Evolutionary conservation across 148 eudicot genomes (phyloP).

Genomic region (Nepenthes gracilis): DNA sequence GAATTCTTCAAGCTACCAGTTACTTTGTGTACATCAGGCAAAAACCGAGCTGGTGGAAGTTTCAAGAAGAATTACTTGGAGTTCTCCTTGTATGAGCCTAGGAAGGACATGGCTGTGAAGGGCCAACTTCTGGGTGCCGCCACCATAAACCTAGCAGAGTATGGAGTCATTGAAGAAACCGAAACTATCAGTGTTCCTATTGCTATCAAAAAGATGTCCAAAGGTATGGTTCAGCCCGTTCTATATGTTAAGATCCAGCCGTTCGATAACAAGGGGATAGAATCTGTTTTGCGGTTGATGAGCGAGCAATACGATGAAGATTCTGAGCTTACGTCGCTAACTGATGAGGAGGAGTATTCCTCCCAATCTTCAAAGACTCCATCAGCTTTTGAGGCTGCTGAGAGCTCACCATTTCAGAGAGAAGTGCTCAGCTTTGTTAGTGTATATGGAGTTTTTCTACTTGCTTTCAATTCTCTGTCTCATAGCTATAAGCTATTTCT

Average conservation of each 20-base stretch:
- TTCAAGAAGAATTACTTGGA: constrained; percentile 73
- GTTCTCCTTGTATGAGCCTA: constrained; percentile 63
- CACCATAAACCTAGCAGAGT: constrained; percentile 56
- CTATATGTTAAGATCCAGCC: constrained; percentile 52
- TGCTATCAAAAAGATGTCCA: constrained; percentile 47
- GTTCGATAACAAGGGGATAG: constrained; percentile 59
- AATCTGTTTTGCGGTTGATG: constrained; percentile 34
- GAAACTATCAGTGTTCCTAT: constrained; percentile 32
- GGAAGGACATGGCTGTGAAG: constrained; percentile 55
- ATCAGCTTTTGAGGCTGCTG: constrained; percentile 26
- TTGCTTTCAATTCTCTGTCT: not conserved
- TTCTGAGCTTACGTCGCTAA: constrained; percentile 45
- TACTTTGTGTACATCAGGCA: constrained; percentile 29
- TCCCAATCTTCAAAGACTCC: constrained; percentile 39
- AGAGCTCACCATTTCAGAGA: constrained; percentile 25
- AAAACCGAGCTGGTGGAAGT: constrained; percentile 25
- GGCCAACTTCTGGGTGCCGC: constrained; percentile 74
- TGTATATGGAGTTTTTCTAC: constrained; percentile 11
- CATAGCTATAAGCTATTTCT: not conserved
- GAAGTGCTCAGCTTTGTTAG: constrained; percentile 29
- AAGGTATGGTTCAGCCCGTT: constrained; percentile 32
- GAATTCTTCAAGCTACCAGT: constrained; percentile 56
- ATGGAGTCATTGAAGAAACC: constrained; percentile 52
- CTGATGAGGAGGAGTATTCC: constrained; percentile 56
- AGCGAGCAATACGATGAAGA: constrained; percentile 43